Evolutionary conservation across 495 filamentous ascomycete genomes (phyloP).

Genomic region (Endocarpon pusillum): DNA sequence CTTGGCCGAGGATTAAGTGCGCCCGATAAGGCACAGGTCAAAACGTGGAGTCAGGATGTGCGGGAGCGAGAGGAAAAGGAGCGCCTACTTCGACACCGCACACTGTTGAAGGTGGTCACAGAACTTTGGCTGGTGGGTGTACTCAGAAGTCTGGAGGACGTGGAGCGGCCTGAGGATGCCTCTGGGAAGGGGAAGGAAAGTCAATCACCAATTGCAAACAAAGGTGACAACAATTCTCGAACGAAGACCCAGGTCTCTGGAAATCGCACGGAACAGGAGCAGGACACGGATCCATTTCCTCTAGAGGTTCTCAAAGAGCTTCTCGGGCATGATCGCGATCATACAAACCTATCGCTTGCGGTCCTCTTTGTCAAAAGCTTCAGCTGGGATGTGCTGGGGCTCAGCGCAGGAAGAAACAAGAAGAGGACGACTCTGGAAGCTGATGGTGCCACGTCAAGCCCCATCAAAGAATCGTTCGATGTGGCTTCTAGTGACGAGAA

Average conservation of each 20-base stretch:
- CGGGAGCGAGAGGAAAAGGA: constrained; percentile 95
- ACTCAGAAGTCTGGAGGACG: constrained; percentile 76
- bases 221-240: constrained; percentile 37
- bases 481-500: constrained; percentile 26
- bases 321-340: constrained; percentile 81
- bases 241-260: constrained; percentile 14
- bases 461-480: constrained; percentile 29
- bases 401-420: constrained; percentile 47
- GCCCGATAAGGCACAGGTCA: constrained; percentile 74
- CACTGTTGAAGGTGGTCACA: constrained; percentile 75
- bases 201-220: constrained; percentile 32
- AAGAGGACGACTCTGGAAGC: constrained; percentile 71
- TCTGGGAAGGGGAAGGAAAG: constrained; percentile 49
- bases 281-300: constrained; percentile 66
- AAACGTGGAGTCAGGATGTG: constrained; percentile 58
- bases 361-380: constrained; percentile 94
- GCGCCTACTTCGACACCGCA: constrained; percentile 66
- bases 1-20: constrained; percentile 84
- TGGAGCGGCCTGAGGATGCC: constrained; percentile 67
- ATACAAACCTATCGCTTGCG: constrained; percentile 75
- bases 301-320: constrained; percentile 94
- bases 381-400: constrained; percentile 84
- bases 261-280: constrained; percentile 25
- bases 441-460: constrained; percentile 52
- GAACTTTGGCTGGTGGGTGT: constrained; percentile 92